Percentiles rank a stretch among this genome's conserved stretches.
These are phyloP conservation scores for Castanea mollissima DNA, from an alignment of 306 rosid species.

Conservation along the genomic window DNA sequence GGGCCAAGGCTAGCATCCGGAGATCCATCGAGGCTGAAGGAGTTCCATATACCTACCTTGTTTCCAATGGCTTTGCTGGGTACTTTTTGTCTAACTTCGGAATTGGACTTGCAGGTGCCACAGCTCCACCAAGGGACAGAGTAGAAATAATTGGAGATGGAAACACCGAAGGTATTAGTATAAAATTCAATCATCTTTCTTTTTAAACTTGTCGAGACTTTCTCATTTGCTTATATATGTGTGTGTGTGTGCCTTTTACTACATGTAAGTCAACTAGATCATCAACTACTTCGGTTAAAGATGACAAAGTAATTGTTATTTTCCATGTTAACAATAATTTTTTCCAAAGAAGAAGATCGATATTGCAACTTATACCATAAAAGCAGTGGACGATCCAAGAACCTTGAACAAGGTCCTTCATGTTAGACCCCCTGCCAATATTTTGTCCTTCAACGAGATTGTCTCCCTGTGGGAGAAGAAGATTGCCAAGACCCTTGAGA, in stretches of 20 bases:
- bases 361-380: slow-evolving; percentile 24
- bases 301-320: background rate
- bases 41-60: slow-evolving; percentile 27
- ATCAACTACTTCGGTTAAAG: too few species aligned
- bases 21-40: slow-evolving; percentile 32
- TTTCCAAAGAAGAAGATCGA: slow-evolving; percentile 42
- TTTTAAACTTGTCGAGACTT: background rate
- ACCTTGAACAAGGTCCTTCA: slow-evolving; percentile 45
- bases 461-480: slow-evolving; percentile 46
- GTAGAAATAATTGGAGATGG: slow-evolving; percentile 46
- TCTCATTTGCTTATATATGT: background rate
- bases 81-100: slow-evolving; percentile 24
- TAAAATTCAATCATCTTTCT: background rate
- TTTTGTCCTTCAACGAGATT: slow-evolving; percentile 33
- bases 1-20: slow-evolving; percentile 8
- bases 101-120: slow-evolving; percentile 18
- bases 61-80: slow-evolving; percentile 24
- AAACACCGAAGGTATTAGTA: slow-evolving; percentile 32
- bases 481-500: slow-evolving; percentile 38
- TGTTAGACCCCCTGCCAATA: slow-evolving; percentile 35
- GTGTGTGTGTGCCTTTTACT: too few species aligned
- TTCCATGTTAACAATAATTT: slow-evolving; percentile 26
- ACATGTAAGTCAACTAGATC: background rate
- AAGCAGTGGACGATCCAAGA: slow-evolving; percentile 41
- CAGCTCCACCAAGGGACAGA: slow-evolving; percentile 39